Evolutionary conservation across 495 filamentous ascomycete genomes (phyloP).

Genomic region (Aspergillus conjunctus): DNA sequence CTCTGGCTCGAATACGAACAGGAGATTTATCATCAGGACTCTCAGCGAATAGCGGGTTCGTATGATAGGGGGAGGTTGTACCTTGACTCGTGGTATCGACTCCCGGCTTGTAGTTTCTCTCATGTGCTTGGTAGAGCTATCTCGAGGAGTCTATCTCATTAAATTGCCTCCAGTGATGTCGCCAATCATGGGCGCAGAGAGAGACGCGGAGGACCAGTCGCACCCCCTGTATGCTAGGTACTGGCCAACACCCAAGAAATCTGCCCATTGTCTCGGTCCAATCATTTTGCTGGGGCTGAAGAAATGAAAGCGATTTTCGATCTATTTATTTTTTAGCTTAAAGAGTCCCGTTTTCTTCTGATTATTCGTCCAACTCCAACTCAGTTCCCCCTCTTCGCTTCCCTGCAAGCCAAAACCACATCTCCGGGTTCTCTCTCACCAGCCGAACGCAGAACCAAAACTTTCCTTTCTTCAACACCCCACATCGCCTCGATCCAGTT

Average conservation of each 20-base stretch:
- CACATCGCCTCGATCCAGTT: constrained; percentile 13
- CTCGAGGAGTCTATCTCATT: too few relatives aligned
- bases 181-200: background rate
- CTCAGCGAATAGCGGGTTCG: constrained; percentile 5
- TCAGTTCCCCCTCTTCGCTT: constrained; percentile 21
- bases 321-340: background rate
- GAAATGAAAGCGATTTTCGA: background rate
- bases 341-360: background rate
- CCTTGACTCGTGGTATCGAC: background rate
- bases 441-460: constrained; percentile 4
- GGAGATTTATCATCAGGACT: constrained; percentile 7
- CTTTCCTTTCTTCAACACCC: constrained; percentile 9
- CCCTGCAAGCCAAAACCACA: constrained; percentile 47
- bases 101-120: background rate
- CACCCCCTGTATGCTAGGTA: background rate
- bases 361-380: background rate
- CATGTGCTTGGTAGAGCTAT: too few relatives aligned
- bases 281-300: background rate
- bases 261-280: background rate
- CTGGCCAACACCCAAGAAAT: background rate
- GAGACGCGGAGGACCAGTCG: background rate
- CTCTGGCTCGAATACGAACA: constrained; percentile 12
- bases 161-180: background rate
- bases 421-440: constrained; percentile 28
- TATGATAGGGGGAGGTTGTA: background rate